These are phyloP conservation scores for Xylariaceae sp. DNA, from an alignment of 2,329 filamentous ascomycete species.

Conservation along the genomic window DNA sequence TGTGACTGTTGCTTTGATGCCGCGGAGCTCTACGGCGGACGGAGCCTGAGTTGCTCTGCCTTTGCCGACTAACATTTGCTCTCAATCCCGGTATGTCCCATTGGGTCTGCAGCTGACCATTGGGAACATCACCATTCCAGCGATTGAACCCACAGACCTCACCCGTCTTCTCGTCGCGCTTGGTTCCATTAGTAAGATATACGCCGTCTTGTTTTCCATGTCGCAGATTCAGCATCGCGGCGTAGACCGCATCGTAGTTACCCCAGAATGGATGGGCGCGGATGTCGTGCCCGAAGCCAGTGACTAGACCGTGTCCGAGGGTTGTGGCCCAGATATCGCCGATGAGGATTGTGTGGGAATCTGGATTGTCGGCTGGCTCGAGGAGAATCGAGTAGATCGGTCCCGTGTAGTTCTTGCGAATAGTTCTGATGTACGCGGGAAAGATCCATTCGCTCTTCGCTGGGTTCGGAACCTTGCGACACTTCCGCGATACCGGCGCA, in stretches of 20 bases:
- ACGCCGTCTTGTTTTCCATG: slow-evolving; percentile 33
- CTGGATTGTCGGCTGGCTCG: slow-evolving; percentile 39
- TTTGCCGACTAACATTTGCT: no score
- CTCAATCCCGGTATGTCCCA: no score
- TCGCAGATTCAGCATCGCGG: slow-evolving; percentile 37
- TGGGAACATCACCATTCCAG: background rate
- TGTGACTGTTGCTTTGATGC: no score
- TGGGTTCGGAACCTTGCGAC: no score
- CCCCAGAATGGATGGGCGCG: slow-evolving; percentile 55
- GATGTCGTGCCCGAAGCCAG: slow-evolving; percentile 36
- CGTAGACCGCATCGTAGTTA: slow-evolving; percentile 22
- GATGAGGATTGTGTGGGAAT: slow-evolving; percentile 49
- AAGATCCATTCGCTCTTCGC: slow-evolving; percentile 41
- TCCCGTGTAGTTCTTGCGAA: slow-evolving; percentile 43
- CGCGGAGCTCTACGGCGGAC: no score
- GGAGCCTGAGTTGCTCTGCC: no score
- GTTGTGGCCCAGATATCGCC: slow-evolving; percentile 51
- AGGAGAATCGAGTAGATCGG: slow-evolving; percentile 55
- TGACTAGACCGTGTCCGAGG: slow-evolving; percentile 52
- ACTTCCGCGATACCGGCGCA: background rate
- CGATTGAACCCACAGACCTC: slow-evolving; percentile 9
- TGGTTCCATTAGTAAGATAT: slow-evolving; percentile 3
- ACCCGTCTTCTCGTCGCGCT: slow-evolving; percentile 2
- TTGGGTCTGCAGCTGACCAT: background rate
- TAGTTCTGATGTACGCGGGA: slow-evolving; percentile 36